Percentiles rank a stretch among this genome's conserved stretches.
These are phyloP conservation scores for Neurospora sp. DNA, from an alignment of 495 filamentous ascomycete genomes.

Conservation along the genomic window DNA sequence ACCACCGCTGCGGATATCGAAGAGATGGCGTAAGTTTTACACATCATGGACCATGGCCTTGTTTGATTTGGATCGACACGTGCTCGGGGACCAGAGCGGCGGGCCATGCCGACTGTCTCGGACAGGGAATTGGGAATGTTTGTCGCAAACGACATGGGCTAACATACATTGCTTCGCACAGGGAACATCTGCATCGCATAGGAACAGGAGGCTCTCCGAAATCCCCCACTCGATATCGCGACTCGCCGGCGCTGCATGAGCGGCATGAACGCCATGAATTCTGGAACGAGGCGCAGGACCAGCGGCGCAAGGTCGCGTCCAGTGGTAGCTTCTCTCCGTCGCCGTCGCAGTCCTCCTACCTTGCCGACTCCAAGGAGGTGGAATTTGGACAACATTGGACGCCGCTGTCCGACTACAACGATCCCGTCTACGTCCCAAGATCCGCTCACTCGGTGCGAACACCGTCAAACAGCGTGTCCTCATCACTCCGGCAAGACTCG, in stretches of 20 bases:
- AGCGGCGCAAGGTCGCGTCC: background rate
- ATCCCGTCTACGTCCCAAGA: slow-evolving; percentile 3
- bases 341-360: background rate
- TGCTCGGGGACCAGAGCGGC: background rate
- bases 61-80: background rate
- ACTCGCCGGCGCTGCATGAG: slow-evolving; percentile 2
- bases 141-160: background rate
- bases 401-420: slow-evolving; percentile 3
- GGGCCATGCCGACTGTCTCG: background rate
- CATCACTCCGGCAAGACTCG: slow-evolving; percentile 14
- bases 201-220: slow-evolving; percentile 3
- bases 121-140: background rate
- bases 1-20: slow-evolving; percentile 6
- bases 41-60: background rate
- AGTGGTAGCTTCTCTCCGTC: background rate
- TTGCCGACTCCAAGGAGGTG: background rate
- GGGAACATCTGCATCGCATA: slow-evolving; percentile 7
- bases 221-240: background rate
- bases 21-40: slow-evolving; percentile 11
- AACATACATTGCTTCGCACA: background rate
- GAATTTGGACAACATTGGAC: slow-evolving; percentile 2
- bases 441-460: slow-evolving; percentile 4
- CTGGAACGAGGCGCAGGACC: background rate
- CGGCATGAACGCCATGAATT: slow-evolving; percentile 4
- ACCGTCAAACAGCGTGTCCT: slow-evolving; percentile 1